Conservation (phyloP, 2,329 filamentous ascomycete genomes). For the Alternaria triticimaculans region DNA sequence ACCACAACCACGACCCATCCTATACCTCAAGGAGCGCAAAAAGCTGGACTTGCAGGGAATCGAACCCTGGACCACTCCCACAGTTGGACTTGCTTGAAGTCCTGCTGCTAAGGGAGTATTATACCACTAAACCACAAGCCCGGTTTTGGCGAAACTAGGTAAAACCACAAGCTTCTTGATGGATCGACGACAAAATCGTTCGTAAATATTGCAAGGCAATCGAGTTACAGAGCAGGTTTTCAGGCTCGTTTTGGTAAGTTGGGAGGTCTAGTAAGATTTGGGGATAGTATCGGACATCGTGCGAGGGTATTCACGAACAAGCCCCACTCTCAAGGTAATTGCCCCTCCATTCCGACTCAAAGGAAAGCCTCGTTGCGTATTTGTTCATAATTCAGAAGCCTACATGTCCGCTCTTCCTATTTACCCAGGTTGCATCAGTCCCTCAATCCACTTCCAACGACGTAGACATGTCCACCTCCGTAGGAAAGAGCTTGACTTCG, state of each 20-base stretch:
- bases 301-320: neutral
- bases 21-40: neutral
- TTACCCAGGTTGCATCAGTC: accelerated
- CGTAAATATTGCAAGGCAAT: neutral
- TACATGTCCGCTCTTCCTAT: accelerated
- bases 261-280: neutral
- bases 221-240: neutral
- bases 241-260: neutral
- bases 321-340: neutral
- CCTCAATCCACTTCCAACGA: neutral
- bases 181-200: too few relatives aligned
- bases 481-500: neutral
- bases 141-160: too few relatives aligned
- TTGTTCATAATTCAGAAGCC: accelerated
- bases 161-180: too few relatives aligned
- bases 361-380: neutral
- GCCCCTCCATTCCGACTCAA: neutral
- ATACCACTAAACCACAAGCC: neutral
- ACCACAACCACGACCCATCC: too few relatives aligned
- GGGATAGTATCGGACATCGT: neutral
- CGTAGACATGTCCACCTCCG: accelerated
- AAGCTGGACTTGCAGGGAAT: neutral
- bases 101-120: neutral
- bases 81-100: too few relatives aligned
- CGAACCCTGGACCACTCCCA: neutral